A percentile compares a stretch with the other conserved stretches of the same genome.
These are phyloP conservation scores for Candida tibetensis DNA, from an alignment of 805 yeast genomes.

Conservation along the genomic window DNA sequence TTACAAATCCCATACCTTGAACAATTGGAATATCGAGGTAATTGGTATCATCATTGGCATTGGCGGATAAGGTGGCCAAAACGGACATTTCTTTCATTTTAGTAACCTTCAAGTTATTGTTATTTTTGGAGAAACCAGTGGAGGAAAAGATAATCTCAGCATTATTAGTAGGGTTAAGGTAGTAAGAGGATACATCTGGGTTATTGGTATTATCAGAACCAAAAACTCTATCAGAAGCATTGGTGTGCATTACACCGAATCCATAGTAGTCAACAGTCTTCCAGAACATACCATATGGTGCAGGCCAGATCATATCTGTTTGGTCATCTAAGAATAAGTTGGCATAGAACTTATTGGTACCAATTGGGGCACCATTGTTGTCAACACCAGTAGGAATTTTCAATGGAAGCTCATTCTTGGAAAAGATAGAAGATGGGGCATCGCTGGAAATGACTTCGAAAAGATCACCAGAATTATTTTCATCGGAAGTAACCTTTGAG, in stretches of 20 bases:
- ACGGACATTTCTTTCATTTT: constrained; percentile 53
- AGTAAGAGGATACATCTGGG: constrained; percentile 43
- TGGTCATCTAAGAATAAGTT: constrained; percentile 60
- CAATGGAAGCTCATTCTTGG: constrained; percentile 44
- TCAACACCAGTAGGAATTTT: constrained; percentile 47
- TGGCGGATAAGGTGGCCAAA: constrained; percentile 38
- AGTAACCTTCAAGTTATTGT: constrained; percentile 41
- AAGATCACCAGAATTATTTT: constrained; percentile 36
- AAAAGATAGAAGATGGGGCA: constrained; percentile 46
- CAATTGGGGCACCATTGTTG: constrained; percentile 42
- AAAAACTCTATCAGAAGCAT: constrained; percentile 39
- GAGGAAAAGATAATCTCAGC: constrained; percentile 59
- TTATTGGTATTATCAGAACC: constrained; percentile 49
- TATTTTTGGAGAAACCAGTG: constrained; percentile 36
- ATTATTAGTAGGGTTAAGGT: constrained; percentile 53
- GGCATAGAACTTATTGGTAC: constrained; percentile 76
- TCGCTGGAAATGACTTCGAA: constrained; percentile 46
- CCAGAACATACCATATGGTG: constrained; percentile 68
- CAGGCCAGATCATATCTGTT: constrained; percentile 53
- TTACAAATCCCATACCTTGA: constrained; percentile 59
- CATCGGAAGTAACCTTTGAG: background rate
- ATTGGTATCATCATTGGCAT: constrained; percentile 26
- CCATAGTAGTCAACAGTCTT: constrained; percentile 47
- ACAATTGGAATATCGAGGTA: constrained; percentile 50
- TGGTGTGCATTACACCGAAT: constrained; percentile 60